Conservation (phyloP, 768 basidiomycete genomes). For the Mycena haematopus region DNA sequence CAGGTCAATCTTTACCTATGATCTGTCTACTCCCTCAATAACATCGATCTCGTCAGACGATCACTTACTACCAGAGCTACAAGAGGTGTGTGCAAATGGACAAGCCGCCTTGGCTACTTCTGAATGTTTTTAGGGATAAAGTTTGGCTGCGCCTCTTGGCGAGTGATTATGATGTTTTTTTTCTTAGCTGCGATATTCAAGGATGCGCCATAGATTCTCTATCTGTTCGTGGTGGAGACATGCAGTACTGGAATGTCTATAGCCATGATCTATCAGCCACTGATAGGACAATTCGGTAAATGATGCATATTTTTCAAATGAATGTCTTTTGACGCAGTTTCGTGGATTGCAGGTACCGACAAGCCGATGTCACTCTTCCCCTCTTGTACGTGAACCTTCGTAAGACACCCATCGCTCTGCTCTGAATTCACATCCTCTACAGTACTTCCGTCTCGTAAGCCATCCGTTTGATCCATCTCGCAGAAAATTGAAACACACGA, state of each 20-base stretch:
- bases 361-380: not conserved
- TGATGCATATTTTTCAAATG: not conserved
- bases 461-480: not conserved
- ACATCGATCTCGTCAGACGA: not conserved
- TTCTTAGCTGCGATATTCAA: too few relatives aligned
- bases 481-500: not conserved
- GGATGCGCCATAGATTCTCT: not conserved
- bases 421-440: not conserved
- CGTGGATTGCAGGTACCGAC: not conserved
- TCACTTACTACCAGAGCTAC: constrained; percentile 1
- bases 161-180: not conserved
- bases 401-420: too few relatives aligned
- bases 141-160: not conserved
- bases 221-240: not conserved
- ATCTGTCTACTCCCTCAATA: not conserved
- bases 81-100: not conserved
- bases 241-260: not conserved
- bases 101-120: not conserved
- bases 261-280: not conserved
- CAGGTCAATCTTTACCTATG: not conserved
- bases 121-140: not conserved
- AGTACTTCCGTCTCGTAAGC: not conserved
- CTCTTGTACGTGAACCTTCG: not conserved
- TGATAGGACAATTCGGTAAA: not conserved
- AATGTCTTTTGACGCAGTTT: not conserved